Conservation (phyloP, 139 green algal genomes). For the Chlamydomonas sphaeroides region DNA sequence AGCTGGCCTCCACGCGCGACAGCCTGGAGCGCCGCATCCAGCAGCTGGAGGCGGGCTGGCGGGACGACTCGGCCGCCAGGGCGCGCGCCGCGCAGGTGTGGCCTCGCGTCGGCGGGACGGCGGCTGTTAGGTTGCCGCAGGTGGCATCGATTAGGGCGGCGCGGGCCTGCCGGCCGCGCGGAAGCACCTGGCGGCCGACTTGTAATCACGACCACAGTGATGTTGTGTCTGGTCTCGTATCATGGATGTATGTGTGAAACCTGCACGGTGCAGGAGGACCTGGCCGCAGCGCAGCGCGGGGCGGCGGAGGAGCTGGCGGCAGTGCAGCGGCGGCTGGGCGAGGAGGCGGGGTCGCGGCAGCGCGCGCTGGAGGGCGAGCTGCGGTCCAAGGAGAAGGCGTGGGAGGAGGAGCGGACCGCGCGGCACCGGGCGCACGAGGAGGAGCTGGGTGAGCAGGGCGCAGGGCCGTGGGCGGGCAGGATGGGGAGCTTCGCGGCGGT, state of each 20-base stretch:
- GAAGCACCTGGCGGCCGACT: too few relatives aligned
- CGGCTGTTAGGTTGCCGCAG: too few relatives aligned
- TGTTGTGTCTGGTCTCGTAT: too few relatives aligned
- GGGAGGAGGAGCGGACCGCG: constrained; percentile 9
- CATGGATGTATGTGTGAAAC: too few relatives aligned
- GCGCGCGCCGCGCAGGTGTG: not conserved
- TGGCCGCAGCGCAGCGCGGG: not conserved
- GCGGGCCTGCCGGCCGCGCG: too few relatives aligned
- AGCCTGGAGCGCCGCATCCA: constrained; percentile 7
- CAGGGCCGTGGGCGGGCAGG: too few relatives aligned
- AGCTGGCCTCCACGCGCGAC: not conserved
- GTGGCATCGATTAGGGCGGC: too few relatives aligned
- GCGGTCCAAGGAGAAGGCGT: not conserved
- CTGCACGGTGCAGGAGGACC: too few relatives aligned
- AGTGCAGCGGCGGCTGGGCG: not conserved
- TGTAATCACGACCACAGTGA: too few relatives aligned
- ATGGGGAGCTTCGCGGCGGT: too few relatives aligned
- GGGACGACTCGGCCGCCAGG: not conserved
- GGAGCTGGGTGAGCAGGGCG: constrained; percentile 19
- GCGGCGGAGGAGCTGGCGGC: not conserved
- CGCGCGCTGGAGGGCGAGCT: not conserved
- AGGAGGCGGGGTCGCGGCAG: constrained; percentile 3
- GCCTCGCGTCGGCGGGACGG: too few relatives aligned
- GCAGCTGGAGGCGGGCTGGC: constrained; percentile 20
- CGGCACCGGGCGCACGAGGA: constrained; percentile 6